Percentiles rank a stretch among this genome's conserved stretches.
phyloP scores from a whole-genome alignment of 768 basidiomycete species.

The Amanita inopinata region DNA sequence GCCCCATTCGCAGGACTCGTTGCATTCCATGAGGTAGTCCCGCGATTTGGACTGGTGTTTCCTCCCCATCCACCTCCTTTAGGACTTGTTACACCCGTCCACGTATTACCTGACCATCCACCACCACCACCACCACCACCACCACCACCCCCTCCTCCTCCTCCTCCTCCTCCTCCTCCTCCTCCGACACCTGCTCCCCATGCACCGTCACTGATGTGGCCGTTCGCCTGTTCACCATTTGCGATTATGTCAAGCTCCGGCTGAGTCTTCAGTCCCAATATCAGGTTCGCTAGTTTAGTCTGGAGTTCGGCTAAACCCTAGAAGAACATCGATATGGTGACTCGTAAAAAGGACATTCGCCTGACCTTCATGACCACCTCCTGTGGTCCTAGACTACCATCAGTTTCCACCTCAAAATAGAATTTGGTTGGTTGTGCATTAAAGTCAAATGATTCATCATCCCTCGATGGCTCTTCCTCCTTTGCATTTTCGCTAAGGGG shows the following conservation, averaged over 20 bases:
- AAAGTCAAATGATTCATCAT: constrained; percentile 82
- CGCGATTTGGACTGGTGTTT: constrained; percentile 9
- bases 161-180: constrained; percentile 15
- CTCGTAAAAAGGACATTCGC: too few relatives aligned
- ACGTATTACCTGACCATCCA: constrained; percentile 20
- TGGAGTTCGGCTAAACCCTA: constrained; percentile 75
- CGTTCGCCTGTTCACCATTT: constrained; percentile 28
- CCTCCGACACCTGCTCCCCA: constrained; percentile 19
- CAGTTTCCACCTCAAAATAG: constrained; percentile 92
- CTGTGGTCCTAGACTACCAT: constrained; percentile 81
- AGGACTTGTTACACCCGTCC: constrained; percentile 14
- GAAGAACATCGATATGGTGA: not conserved
- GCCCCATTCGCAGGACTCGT: constrained; percentile 5
- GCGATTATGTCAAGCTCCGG: constrained; percentile 46
- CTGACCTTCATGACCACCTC: constrained; percentile 81
- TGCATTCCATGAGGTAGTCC: constrained; percentile 1
- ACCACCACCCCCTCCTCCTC: constrained; percentile 19
- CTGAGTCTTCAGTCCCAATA: constrained; percentile 60
- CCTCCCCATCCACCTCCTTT: constrained; percentile 28
- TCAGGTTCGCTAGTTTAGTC: constrained; percentile 70
- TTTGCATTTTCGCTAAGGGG: constrained; percentile 79
- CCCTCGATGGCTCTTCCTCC: constrained; percentile 73
- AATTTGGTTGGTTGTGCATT: constrained; percentile 82
- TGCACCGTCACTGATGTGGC: constrained; percentile 15
- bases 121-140: constrained; percentile 18